These are phyloP conservation scores for Endocarpon pusillum DNA, from an alignment of 495 filamentous ascomycete species.

Conservation along the genomic window DNA sequence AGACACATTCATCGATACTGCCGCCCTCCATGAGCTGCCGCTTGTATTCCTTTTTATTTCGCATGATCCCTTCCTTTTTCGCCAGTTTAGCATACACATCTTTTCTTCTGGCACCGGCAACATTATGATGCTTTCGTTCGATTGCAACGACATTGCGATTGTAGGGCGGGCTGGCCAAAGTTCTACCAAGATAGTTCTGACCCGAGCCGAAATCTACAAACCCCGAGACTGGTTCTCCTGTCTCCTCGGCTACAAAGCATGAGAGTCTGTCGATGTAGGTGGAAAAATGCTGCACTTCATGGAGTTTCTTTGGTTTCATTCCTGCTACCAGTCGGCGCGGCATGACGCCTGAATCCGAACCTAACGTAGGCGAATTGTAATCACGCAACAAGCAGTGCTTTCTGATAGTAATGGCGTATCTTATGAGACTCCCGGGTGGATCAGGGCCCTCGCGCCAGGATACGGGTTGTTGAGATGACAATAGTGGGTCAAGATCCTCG, in stretches of 20 bases:
- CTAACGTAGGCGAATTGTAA: constrained; percentile 21
- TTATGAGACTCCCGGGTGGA: constrained; percentile 49
- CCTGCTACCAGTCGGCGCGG: constrained; percentile 60
- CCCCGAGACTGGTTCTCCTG: constrained; percentile 49
- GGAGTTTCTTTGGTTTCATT: constrained; percentile 92
- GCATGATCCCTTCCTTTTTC: constrained; percentile 37
- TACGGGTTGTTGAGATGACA: not conserved
- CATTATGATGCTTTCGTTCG: constrained; percentile 72
- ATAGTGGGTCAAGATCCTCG: constrained; percentile 36
- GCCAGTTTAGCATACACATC: constrained; percentile 8
- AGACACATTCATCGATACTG: not conserved
- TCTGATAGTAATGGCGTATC: constrained; percentile 61
- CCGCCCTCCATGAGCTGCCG: not conserved
- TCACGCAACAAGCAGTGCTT: constrained; percentile 48
- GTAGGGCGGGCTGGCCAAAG: constrained; percentile 69
- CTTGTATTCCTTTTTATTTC: constrained; percentile 49
- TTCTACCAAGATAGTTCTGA: constrained; percentile 86
- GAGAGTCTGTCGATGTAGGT: constrained; percentile 37
- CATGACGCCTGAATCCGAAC: constrained; percentile 28
- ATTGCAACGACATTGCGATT: constrained; percentile 78
- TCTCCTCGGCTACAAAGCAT: constrained; percentile 37
- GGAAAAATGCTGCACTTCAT: constrained; percentile 62
- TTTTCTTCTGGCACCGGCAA: constrained; percentile 38
- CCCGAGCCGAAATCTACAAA: constrained; percentile 92
- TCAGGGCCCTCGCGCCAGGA: constrained; percentile 33